Evolutionary conservation across 129 eudicot genomes (phyloP), one percentile per base, ranked within the genome.

Genomic region (Flaveria bidentis): DNA sequence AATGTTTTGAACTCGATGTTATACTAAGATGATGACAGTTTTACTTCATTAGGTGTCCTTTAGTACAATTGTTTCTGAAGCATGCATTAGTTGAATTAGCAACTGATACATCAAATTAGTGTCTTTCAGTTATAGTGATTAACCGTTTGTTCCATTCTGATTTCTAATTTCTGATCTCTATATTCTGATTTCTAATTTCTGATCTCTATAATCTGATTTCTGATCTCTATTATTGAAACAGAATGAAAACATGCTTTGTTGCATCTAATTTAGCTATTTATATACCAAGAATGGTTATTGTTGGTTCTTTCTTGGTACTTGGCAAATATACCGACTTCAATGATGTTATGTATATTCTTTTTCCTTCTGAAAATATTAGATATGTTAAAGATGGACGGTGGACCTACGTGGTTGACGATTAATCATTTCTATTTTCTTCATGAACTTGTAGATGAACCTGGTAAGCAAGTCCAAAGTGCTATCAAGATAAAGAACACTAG

Each of bases 381-480:
- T 45, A 45, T 45, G 13, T 45, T 45, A 45, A 12, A 45, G 49
- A 45, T 45, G 49, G 11, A 44, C 49, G 49, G 10, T 45, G 49
- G 11, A 44, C 49, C 3, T 8, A 45, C 49, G 3, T 45, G 49
- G 49, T 45, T 45, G 49, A 45, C 49, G 49, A 45, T 45, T 36
- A 47, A 75, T 62, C 49, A 64, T 50, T 52, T 52, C 16, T 25
- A 28, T 30, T 61, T 47, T 79, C 46, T 71, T 71, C 9, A n/a
- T 72, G 45, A 44, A 62, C 41, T 20, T 66, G 53, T 74, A 92
- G 96, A 90, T 80, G 94, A 92, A 76, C 94, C 98, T 74, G 96
- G 96, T 26, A 92, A 90, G 85, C 98, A 90, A 84, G 92, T 90
- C 56, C 89, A 84, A 64, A 92, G 98, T 85, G 98, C 98, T 55